These are phyloP conservation scores for Wickerhamiella brachini DNA, from an alignment of 805 yeast species.

Conservation along the genomic window DNA sequence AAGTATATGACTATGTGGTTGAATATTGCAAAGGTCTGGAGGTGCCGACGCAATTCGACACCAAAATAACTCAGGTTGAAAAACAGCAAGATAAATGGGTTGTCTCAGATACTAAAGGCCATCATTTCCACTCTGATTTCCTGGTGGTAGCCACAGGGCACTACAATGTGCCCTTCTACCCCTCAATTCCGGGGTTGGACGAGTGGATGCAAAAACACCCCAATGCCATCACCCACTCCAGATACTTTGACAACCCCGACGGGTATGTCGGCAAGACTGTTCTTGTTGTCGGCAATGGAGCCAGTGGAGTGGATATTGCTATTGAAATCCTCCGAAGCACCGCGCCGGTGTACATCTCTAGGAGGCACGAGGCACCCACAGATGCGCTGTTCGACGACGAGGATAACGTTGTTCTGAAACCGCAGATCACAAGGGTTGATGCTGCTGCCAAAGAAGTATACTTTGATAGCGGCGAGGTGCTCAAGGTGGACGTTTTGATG, in stretches of 20 bases:
- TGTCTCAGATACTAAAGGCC: constrained; percentile 25
- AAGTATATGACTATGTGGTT: constrained; percentile 48
- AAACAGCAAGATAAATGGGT: constrained; percentile 30
- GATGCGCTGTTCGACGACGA: constrained; percentile 24
- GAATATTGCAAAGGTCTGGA: constrained; percentile 35
- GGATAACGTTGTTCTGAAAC: constrained; percentile 28
- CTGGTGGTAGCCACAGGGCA: constrained; percentile 54
- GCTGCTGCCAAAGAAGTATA: constrained; percentile 28
- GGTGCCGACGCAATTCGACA: constrained; percentile 30
- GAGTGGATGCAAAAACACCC: constrained; percentile 21
- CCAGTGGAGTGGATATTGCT: constrained; percentile 65
- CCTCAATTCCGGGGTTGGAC: constrained; percentile 39
- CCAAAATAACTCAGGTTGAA: constrained; percentile 34
- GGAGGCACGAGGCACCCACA: constrained; percentile 31
- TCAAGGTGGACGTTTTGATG: constrained; percentile 42
- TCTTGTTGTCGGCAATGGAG: constrained; percentile 60
- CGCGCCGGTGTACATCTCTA: constrained; percentile 34
- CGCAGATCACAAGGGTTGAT: constrained; percentile 22
- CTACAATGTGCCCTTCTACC: constrained; percentile 47
- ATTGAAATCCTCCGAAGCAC: constrained; percentile 39
- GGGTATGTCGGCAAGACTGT: constrained; percentile 34
- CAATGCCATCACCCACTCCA: constrained; percentile 37
- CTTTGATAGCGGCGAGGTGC: constrained; percentile 35
- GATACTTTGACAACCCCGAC: constrained; percentile 36
- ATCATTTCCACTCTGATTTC: constrained; percentile 34